Evolutionary conservation across 2,329 filamentous ascomycete genomes (phyloP).

Genomic region (Cyclaneusma minus): DNA sequence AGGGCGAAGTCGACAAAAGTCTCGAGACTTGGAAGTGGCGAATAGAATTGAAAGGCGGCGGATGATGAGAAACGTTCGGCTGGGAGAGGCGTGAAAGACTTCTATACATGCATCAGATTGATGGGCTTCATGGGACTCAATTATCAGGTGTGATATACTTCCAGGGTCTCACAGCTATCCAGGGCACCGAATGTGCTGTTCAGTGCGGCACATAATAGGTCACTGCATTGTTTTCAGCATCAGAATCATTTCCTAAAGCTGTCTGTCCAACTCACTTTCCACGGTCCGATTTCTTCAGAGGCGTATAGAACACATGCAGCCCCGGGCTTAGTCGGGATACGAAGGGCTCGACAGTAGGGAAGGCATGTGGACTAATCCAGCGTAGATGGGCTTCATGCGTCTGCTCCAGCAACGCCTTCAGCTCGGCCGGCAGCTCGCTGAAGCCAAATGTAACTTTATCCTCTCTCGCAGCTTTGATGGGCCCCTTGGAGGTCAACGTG

Average conservation of each 20-base stretch:
- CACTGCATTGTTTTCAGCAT: conserved; percentile 17
- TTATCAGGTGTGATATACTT: conserved; percentile 21
- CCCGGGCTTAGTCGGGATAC: conserved; percentile 63
- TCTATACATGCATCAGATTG: conserved; percentile 18
- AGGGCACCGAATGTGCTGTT: conserved; percentile 35
- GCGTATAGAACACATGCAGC: conserved; percentile 66
- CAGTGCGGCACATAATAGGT: conserved; percentile 41
- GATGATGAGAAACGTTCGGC: conserved; percentile 46
- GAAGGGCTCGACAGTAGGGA: conserved; percentile 52
- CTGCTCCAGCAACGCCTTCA: conserved; percentile 44
- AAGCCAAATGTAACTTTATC: conserved; percentile 62
- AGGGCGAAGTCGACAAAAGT: conserved; percentile 37
- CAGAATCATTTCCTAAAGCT: conserved; percentile 4
- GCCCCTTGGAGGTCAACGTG: conserved; percentile 37
- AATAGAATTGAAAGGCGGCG: conserved; percentile 55
- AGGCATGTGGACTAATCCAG: conserved; percentile 50
- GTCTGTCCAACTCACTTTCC: conserved; percentile 5
- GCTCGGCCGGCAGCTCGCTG: conserved; percentile 55
- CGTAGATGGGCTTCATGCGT: conserved; percentile 63
- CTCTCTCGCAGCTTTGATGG: conserved; percentile 60
- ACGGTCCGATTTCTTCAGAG: conserved; percentile 14
- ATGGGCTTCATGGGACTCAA: not conserved
- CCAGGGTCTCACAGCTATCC: conserved; percentile 32
- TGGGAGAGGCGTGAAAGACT: conserved; percentile 46
- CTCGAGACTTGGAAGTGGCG: conserved; percentile 40